Evolutionary conservation across 208 protist genomes (phyloP).

Genomic region (Endotrypanum monterogeii): DNA sequence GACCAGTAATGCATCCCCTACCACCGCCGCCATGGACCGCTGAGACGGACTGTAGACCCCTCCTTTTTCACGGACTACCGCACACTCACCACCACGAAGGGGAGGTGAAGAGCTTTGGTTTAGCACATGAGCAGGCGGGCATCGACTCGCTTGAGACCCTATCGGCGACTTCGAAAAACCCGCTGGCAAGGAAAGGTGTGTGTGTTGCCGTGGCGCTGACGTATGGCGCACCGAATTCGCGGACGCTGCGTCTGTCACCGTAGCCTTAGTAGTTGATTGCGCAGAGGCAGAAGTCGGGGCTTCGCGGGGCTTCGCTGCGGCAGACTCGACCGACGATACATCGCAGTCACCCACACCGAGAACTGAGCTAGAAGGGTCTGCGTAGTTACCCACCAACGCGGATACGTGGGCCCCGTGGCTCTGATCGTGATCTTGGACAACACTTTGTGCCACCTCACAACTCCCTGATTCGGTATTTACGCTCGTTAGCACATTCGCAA

Average conservation of each 20-base stretch:
- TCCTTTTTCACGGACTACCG: background rate
- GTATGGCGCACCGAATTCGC: background rate
- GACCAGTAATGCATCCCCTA: background rate
- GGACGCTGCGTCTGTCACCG: background rate
- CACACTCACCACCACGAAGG: background rate
- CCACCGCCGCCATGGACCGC: background rate
- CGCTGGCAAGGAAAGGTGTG: conserved; percentile 8
- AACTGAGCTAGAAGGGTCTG: background rate
- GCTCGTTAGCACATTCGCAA: background rate
- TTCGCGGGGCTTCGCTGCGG: background rate
- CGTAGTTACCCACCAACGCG: background rate
- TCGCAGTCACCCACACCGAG: background rate
- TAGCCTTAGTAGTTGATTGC: background rate
- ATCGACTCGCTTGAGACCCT: background rate
- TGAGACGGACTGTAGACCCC: background rate
- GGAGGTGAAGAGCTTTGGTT: background rate
- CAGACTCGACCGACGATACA: background rate
- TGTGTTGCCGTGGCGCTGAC: background rate
- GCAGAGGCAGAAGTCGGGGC: background rate
- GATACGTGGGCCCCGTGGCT: background rate
- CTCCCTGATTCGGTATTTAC: background rate
- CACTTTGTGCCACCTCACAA: background rate
- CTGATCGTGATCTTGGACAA: background rate
- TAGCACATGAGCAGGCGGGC: background rate
- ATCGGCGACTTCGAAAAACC: conserved; percentile 27